A percentile compares a stretch with the other conserved stretches of the same genome.
Conservation (phyloP, 345 rosid genomes). For the Citrus sinensis region DVS_A1.0 CM039168.1:25253501-25254000, state of each 20-base stretch:
- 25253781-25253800: neutral
- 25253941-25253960: neutral
- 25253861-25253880: neutral
- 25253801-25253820: neutral
- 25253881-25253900: neutral
- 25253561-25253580: neutral
- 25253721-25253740: neutral
- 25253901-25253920: neutral
- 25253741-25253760: neutral
- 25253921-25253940: neutral
- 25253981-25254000: slow-evolving; percentile 64
- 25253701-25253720: neutral
- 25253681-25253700: neutral
- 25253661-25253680: neutral
- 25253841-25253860: neutral
- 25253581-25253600: neutral
- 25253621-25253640: neutral
- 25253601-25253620: neutral
- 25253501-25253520: neutral
- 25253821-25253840: neutral
- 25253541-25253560: neutral
- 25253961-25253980: neutral
- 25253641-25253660: neutral
- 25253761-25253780: neutral
- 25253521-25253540: neutral